Evolutionary conservation across 2,329 filamentous ascomycete genomes (phyloP).

Genomic region (Herpotrichia juniperi): DNA sequence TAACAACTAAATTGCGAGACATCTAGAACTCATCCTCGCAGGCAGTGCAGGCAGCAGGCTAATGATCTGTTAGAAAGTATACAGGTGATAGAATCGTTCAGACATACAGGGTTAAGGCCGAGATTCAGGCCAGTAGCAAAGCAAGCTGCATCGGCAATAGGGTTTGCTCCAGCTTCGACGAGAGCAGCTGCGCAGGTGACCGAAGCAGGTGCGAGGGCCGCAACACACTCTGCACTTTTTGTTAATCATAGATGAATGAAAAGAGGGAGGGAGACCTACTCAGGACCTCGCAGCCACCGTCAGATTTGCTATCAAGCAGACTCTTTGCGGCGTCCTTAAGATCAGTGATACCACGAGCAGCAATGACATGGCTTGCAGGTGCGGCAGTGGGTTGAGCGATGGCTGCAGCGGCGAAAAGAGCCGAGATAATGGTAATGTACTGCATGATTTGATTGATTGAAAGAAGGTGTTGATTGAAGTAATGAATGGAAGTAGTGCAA

Average conservation of each 20-base stretch:
- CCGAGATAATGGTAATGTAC: slow-evolving; percentile 7
- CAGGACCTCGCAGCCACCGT: slow-evolving; percentile 14
- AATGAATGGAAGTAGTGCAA: slow-evolving; percentile 9
- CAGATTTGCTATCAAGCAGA: slow-evolving; percentile 9
- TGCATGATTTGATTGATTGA: slow-evolving; percentile 12
- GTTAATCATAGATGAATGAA: background rate
- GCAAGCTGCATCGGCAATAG: slow-evolving; percentile 18
- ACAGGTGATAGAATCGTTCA: too few species aligned
- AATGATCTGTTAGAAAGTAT: background rate
- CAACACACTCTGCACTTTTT: slow-evolving; percentile 10
- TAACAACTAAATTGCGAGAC: background rate
- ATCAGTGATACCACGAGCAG: slow-evolving; percentile 4
- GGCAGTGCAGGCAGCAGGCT: slow-evolving; percentile 9
- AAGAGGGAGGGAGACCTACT: slow-evolving; percentile 5
- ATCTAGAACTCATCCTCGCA: slow-evolving; percentile 3
- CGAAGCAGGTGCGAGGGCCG: slow-evolving; percentile 14
- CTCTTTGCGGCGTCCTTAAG: slow-evolving; percentile 10
- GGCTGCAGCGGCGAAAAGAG: slow-evolving; percentile 10
- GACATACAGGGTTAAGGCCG: slow-evolving; percentile 11
- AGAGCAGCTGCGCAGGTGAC: slow-evolving; percentile 17
- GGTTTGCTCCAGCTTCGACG: slow-evolving; percentile 14
- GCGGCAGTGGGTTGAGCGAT: slow-evolving; percentile 3
- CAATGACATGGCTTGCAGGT: slow-evolving; percentile 1
- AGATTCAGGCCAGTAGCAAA: slow-evolving; percentile 13
- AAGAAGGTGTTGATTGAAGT: slow-evolving; percentile 28